phyloP scores from a whole-genome alignment of 192 early-diverging fungal species.

The Haplosporangium gracile region DNA sequence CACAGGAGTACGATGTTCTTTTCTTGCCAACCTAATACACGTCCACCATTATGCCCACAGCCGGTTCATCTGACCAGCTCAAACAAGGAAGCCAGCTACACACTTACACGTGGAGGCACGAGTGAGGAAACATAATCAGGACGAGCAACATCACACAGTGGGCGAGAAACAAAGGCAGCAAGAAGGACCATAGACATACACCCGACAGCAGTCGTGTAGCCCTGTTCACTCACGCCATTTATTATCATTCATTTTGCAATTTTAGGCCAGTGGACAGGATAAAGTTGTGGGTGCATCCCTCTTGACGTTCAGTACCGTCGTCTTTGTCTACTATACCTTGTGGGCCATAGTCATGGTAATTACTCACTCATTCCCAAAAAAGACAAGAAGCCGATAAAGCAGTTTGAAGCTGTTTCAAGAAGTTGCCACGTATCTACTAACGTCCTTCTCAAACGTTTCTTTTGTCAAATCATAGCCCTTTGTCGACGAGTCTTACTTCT shows the following conservation, averaged over 20 bases:
- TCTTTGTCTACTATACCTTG: slow-evolving; percentile 91
- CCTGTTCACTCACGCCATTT: background rate
- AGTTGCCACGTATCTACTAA: background rate
- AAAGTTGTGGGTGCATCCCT: slow-evolving; percentile 83
- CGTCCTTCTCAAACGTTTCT: background rate
- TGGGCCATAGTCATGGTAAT: slow-evolving; percentile 91
- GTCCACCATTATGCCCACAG: too few relatives aligned
- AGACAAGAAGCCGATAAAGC: background rate
- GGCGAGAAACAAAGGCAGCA: background rate
- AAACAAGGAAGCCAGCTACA: too few relatives aligned
- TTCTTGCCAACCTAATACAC: too few relatives aligned
- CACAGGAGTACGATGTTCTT: too few relatives aligned
- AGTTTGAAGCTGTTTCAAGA: background rate
- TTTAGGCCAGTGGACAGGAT: slow-evolving; percentile 72
- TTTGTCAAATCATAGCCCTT: slow-evolving; percentile 72
- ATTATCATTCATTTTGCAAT: too few relatives aligned
- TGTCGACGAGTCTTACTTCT: slow-evolving; percentile 79
- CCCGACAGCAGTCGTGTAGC: background rate
- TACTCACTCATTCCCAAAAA: background rate
- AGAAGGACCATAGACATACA: background rate
- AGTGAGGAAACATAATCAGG: too few relatives aligned
- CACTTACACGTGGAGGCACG: too few relatives aligned
- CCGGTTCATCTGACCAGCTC: too few relatives aligned
- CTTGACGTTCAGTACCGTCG: slow-evolving; percentile 74
- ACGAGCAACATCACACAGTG: too few relatives aligned